Base-by-base conservation (phyloP, 2,329 filamentous ascomycete species). In the Hirsutella rhossiliensis region DNA sequence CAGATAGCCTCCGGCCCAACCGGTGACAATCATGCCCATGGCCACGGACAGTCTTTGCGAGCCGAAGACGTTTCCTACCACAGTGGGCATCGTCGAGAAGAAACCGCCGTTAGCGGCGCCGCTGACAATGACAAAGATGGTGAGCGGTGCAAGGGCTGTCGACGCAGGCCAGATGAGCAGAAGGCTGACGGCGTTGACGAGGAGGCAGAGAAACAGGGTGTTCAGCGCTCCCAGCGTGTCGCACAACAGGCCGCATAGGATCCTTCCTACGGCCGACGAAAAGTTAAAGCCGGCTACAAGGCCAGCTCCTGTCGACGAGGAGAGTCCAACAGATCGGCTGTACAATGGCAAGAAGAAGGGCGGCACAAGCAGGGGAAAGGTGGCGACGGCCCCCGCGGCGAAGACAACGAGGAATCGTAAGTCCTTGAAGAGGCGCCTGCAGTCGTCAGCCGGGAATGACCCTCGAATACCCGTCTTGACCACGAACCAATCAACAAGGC, bases 71-170 rank as follows among this genome's bases (percentile, higher is more conserved):
- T 71, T 76, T 0, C 73, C 71, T 0, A 81, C 72, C 2, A 77
- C 76, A 0, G 78, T 80, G 0, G 78, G 78, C 66, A 81, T 78
- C 0, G 73, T 73, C 1, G 73, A 71, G 52, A 82, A 82, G 62
- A 82, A 82, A 0, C 72, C 76, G 0, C 78, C 78, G 50, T 80
- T 81, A 5, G 72, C 68, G 32, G 70, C 60, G 0, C 78, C 78
- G 48, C 80, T 82, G 19, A 81, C 59, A 6, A 80, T 62, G 9
- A 73, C 73, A 52, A 82, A 82, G 0, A 70, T 57, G 15, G 73
- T 59, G 27, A 82, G 54, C 0, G 76, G 75, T 0, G 61, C 73
- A 2, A 82, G 56, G 0, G 70, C 69, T 9, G 63, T 71, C 2
- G 74, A 76, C 0, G 75, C 66, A 0, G 78, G 78, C 78, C 78